Evolutionary conservation across 2,329 filamentous ascomycete genomes (phyloP), one percentile per base, ranked within the genome.

Genomic region (Bipolaris sorokiniana): DNA sequence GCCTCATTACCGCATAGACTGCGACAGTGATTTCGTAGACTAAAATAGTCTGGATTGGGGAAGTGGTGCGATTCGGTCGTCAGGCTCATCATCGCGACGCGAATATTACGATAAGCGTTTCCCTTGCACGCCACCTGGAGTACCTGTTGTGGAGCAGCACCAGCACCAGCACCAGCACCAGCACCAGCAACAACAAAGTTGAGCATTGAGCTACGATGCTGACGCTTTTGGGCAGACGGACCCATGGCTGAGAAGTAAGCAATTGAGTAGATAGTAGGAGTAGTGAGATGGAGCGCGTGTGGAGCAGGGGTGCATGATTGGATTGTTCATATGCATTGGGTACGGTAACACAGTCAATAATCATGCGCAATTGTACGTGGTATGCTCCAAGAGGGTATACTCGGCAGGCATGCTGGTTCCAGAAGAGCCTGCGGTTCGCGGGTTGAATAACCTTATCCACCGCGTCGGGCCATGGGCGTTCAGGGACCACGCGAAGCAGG

Each of bases 361-460:
- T 64, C 56, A 67, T 69, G 58, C 42, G 53, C 56, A 48, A 56
- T 59, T 65, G 60, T 65, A 69, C 64, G 28, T 31, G 52, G 59
- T 67, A 71, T 64, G 46, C 10, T 31, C 28, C 33, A 11, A 51
- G 40, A 41, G 49, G 48, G 47, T 33, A 48, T 44, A 18, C 18
- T 36, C 46, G 56, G 49, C 48, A 48, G 65, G 67, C 34, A 50
- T 41, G 45, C 48, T 48, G 31, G 59, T 48, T 51, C 62, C 61
- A 62, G 55, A 46, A 53, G 59, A 56, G 63, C 55, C 63, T 68
- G 64, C 48, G 51, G 69, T 67, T 69, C 67, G 68, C 64, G 69
- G 64, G 63, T 60, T 57, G 44, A 50, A 59, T 62, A 75, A 70
- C 71, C 69, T 75, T 73, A 74, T 71, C 72, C 72, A 70, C 64